phyloP scores from a whole-genome alignment of 2,329 filamentous ascomycete genomes.

The Claviceps capensis region DNA sequence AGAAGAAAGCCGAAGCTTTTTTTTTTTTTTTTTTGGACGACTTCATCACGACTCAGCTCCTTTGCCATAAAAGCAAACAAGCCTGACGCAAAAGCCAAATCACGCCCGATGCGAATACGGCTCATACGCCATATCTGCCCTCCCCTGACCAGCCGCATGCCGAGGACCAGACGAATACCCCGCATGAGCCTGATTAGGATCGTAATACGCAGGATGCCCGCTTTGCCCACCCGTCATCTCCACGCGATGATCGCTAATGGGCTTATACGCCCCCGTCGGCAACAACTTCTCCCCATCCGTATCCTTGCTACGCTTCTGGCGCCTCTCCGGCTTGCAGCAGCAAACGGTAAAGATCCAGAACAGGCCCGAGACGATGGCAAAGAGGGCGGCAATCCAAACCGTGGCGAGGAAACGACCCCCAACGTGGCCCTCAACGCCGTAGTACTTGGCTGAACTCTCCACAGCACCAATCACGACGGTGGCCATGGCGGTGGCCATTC shows the following conservation, averaged over 20 bases:
- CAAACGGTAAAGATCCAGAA: constrained; percentile 91
- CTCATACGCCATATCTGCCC: constrained; percentile 46
- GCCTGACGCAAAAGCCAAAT: constrained; percentile 6
- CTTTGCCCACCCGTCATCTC: constrained; percentile 20
- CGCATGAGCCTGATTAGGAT: constrained; percentile 14
- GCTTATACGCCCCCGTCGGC: constrained; percentile 25
- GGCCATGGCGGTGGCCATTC: constrained; percentile 63
- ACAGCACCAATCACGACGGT: constrained; percentile 46
- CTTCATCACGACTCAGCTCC: no score
- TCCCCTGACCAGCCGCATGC: constrained; percentile 27
- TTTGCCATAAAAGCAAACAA: neutral
- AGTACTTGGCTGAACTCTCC: constrained; percentile 46
- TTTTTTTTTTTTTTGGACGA: no score
- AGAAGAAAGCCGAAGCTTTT: no score
- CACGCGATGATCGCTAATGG: constrained; percentile 18
- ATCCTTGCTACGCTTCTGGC: constrained; percentile 16
- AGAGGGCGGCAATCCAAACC: constrained; percentile 69
- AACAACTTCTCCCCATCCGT: constrained; percentile 38
- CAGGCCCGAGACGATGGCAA: constrained; percentile 59
- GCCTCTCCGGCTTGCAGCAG: constrained; percentile 57
- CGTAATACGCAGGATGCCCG: constrained; percentile 17
- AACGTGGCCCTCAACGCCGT: constrained; percentile 54
- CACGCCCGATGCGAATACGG: constrained; percentile 46
- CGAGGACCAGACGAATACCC: constrained; percentile 15
- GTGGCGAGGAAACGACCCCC: constrained; percentile 57